phyloP scores from a whole-genome alignment of 169 alveolate genomes.

The Cystoisospora suis region DNA sequence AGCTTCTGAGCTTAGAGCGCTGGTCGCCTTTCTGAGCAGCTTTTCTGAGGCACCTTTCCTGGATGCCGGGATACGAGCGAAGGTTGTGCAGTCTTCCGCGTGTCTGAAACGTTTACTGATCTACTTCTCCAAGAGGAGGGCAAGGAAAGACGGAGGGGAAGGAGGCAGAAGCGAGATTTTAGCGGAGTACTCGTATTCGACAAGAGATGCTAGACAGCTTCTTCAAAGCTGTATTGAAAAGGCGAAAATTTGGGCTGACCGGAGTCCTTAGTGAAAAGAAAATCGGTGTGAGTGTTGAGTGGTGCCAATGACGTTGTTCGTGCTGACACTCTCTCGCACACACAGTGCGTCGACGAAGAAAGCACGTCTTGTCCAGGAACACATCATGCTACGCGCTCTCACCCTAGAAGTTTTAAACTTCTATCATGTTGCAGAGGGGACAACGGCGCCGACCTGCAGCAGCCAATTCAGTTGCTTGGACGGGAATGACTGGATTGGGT shows the following conservation, averaged over 20 bases:
- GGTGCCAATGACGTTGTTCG: no score
- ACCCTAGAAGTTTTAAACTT: no score
- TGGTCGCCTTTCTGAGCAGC: background rate
- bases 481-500: no score
- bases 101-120: background rate
- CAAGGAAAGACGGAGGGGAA: background rate
- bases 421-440: no score
- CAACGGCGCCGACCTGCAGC: no score
- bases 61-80: constrained; percentile 9
- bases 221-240: constrained; percentile 43
- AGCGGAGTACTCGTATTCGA: background rate
- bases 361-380: no score
- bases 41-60: background rate
- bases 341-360: no score
- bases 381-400: no score
- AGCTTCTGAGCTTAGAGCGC: background rate
- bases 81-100: background rate
- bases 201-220: constrained; percentile 20
- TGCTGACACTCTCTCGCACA: no score
- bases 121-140: background rate
- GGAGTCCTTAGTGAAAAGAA: background rate
- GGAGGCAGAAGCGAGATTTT: background rate
- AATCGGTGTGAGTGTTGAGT: no score
- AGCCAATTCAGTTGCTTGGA: no score
- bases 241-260: constrained; percentile 40